Evolutionary conservation across 2,329 filamentous ascomycete species (phyloP), one percentile per base, ranked within the genome.

Genomic region (Pseudogymnoascus sp.): DNA sequence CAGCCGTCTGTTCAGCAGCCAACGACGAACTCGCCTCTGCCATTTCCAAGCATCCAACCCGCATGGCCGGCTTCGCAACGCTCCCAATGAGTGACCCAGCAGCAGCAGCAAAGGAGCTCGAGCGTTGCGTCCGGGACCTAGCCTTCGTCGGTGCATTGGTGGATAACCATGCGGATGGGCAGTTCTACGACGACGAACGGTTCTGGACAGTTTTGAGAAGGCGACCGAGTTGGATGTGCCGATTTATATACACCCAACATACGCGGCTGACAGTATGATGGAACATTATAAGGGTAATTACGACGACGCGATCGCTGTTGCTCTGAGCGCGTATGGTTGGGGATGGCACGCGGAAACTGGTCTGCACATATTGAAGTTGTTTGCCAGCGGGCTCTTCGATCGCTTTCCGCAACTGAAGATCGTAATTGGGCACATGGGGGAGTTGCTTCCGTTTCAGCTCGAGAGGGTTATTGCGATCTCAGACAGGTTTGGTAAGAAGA

Each of bases 391-490:
- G 1, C 67, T 84, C 1, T 86, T 86, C 64, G 83, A 85, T 68
- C 72, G 75, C 3, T 80, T 79, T 45, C 82, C 82, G 0, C 72
- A 69, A 19, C 68, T 86, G 7, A 84, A 84, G 67, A 73, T 86
- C 55, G 73, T 85, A 3, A 69, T 84, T 33, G 80, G 80, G 0
- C 81, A 84, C 70, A 76, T 81, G 74, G 76, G 80, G 25, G 78
- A 80, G 72, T 74, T 80, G 75, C 66, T 85, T 0, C 83, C 84
- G 0, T 84, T 80, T 60, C 78, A 81, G 71, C 71, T 85, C 12
- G 78, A 82, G 42, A 76, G 82, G 2, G 75, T 79, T 58, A 62
- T 70, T 62, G 67, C 59, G 64, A 60, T 74, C 33, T 68, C 69
- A 22, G 62, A 60, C 9, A 65, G 70, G 30, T 73, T 70, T 69